Conservation (phyloP, 306 rosid species). For the Trichosanthes cucumerina region DNA sequence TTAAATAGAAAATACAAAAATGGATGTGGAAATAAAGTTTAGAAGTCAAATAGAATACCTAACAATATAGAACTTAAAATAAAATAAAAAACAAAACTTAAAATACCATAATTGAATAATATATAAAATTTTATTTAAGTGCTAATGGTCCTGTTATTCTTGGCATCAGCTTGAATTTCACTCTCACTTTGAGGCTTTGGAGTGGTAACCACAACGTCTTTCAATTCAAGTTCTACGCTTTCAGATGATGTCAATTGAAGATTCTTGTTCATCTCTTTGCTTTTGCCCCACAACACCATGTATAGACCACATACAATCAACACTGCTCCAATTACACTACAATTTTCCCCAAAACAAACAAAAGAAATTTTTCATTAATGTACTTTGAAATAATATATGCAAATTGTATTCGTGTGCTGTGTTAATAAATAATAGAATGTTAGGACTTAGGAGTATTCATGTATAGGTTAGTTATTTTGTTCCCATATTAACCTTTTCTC, state of each 20-base stretch:
- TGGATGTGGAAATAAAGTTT: no score
- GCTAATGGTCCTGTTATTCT: neutral
- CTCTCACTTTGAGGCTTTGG: neutral
- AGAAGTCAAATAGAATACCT: no score
- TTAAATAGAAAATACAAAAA: no score
- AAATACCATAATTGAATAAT: neutral
- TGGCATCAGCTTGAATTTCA: neutral
- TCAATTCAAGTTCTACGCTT: neutral
- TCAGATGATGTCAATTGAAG: neutral
- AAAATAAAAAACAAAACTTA: neutral
- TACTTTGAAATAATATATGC: no score
- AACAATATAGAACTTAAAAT: no score
- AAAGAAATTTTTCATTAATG: neutral
- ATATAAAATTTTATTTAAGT: neutral
- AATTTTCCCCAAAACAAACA: neutral
- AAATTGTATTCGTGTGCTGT: no score
- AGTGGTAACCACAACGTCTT: neutral
- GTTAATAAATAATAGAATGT: no score
- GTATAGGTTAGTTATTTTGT: no score
- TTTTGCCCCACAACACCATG: constrained; percentile 25
- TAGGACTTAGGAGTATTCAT: no score
- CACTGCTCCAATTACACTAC: constrained; percentile 21
- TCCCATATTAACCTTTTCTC: no score
- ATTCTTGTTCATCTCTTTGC: constrained; percentile 18
- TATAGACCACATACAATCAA: constrained; percentile 21